phyloP scores from a whole-genome alignment of 257 asterid genomes.

The Verbascum thapsus region DNA sequence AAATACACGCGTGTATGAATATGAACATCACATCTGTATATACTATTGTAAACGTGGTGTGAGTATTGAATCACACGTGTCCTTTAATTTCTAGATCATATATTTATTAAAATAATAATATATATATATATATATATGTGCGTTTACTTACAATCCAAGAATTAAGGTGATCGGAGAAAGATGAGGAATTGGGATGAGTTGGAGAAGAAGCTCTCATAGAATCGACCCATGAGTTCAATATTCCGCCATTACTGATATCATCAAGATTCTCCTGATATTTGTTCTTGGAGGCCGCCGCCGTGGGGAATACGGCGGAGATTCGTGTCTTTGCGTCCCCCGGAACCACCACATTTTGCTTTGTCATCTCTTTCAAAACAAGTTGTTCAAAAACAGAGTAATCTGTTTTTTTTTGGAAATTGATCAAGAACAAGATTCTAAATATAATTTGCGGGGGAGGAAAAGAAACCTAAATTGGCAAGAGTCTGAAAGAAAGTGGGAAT shows the following conservation, averaged over 20 bases:
- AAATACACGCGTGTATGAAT: constrained; percentile 33
- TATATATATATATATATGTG: not conserved
- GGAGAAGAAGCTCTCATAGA: constrained; percentile 94
- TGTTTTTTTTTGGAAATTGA: constrained; percentile 29
- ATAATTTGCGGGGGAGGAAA: constrained; percentile 9
- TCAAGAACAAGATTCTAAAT: constrained; percentile 17
- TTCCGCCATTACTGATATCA: constrained; percentile 44
- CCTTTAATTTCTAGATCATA: too few relatives aligned
- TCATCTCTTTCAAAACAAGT: too few relatives aligned
- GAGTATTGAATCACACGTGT: too few relatives aligned
- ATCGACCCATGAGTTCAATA: constrained; percentile 73
- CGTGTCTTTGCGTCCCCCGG: constrained; percentile 44
- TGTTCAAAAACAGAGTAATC: too few relatives aligned
- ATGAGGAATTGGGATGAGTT: constrained; percentile 55
- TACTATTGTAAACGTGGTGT: too few relatives aligned
- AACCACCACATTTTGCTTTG: constrained; percentile 53
- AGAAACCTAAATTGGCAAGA: constrained; percentile 3
- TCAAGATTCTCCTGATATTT: constrained; percentile 51
- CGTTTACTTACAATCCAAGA: constrained; percentile 61
- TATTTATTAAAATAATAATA: too few relatives aligned
- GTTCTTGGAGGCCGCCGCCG: constrained; percentile 59
- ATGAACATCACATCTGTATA: not conserved
- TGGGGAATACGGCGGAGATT: constrained; percentile 39
- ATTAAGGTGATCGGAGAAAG: constrained; percentile 46
- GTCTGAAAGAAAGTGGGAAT: constrained; percentile 10